Percentiles rank a stretch among this genome's conserved stretches.
phyloP scores from a whole-genome alignment of 2,329 filamentous ascomycete species.

The Cladosporium sp. region DNA sequence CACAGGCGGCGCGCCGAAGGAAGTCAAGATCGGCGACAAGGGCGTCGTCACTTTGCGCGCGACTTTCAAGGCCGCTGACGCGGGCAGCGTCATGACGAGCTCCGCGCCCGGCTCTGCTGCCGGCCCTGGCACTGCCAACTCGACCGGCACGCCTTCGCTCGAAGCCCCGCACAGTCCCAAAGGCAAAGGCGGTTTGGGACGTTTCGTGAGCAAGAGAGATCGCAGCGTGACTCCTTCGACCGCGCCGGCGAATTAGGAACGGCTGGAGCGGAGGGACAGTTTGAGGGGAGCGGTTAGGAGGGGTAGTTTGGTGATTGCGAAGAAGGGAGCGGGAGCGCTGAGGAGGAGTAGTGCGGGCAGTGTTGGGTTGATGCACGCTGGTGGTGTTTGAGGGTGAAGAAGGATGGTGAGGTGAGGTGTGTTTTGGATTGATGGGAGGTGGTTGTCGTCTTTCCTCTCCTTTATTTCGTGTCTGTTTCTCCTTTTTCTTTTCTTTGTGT shows the following conservation, averaged over 20 bases:
- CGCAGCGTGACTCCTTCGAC: conserved; percentile 28
- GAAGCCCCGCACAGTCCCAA: conserved; percentile 2
- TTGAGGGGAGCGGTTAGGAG: neutral
- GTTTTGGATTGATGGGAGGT: too few species aligned
- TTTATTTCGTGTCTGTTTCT: too few species aligned
- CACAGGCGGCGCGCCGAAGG: conserved; percentile 64
- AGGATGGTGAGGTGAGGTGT: too few species aligned
- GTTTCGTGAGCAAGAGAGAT: conserved; percentile 25
- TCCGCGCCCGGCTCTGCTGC: conserved; percentile 15
- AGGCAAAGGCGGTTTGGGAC: conserved; percentile 22
- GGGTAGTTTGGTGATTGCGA: conserved; percentile 1
- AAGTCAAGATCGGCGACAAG: conserved; percentile 68
- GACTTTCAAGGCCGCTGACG: conserved; percentile 26
- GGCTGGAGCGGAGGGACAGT: conserved; percentile 6
- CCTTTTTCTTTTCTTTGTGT: too few species aligned
- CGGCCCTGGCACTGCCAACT: conserved; percentile 9
- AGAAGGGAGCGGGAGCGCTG: neutral
- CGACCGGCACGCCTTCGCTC: neutral
- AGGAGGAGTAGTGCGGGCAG: neutral
- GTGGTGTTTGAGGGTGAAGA: too few species aligned
- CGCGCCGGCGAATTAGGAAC: conserved; percentile 9
- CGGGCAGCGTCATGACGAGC: conserved; percentile 18
- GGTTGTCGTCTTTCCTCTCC: too few species aligned
- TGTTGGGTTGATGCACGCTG: too few species aligned
- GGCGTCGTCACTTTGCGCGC: conserved; percentile 59